These are phyloP conservation scores for Diplotaxis tenuifolia DNA, from an alignment of 345 rosid genomes.

Conservation along the genomic window DNA sequence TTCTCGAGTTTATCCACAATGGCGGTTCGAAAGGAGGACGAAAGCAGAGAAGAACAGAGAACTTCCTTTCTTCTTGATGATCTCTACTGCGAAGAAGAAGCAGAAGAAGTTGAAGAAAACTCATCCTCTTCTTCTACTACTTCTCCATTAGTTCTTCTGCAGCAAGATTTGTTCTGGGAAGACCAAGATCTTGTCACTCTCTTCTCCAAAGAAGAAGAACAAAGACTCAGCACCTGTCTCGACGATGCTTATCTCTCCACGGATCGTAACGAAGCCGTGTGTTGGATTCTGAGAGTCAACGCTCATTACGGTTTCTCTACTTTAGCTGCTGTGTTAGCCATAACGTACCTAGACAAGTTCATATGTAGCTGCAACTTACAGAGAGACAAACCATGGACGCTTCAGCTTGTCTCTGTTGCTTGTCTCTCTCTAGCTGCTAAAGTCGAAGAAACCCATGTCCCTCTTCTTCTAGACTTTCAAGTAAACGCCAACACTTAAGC, in stretches of 20 bases:
- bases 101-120: conserved; percentile 40
- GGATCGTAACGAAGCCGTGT: conserved; percentile 65
- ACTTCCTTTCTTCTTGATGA: conserved; percentile 49
- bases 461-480: conserved; percentile 82
- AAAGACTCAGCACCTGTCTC: conserved; percentile 28
- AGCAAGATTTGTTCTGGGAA: conserved; percentile 76
- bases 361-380: conserved; percentile 47
- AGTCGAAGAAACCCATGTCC: conserved; percentile 85
- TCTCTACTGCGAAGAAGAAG: conserved; percentile 73
- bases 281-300: conserved; percentile 74
- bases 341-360: conserved; percentile 84
- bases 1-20: conserved; percentile 41
- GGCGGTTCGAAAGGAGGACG: conserved; percentile 46
- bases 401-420: conserved; percentile 79
- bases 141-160: conserved; percentile 43
- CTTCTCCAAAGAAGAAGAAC: conserved; percentile 59
- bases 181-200: conserved; percentile 68
- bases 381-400: conserved; percentile 84
- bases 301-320: conserved; percentile 65
- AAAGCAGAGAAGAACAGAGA: conserved; percentile 27
- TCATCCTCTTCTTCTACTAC: conserved; percentile 25
- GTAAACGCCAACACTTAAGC: conserved; percentile 33
- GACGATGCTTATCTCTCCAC: conserved; percentile 35
- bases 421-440: conserved; percentile 94
- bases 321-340: conserved; percentile 69